Evolutionary conservation across 2,329 filamentous ascomycete species (phyloP).

Genomic region (Didymella arachidicola): DNA sequence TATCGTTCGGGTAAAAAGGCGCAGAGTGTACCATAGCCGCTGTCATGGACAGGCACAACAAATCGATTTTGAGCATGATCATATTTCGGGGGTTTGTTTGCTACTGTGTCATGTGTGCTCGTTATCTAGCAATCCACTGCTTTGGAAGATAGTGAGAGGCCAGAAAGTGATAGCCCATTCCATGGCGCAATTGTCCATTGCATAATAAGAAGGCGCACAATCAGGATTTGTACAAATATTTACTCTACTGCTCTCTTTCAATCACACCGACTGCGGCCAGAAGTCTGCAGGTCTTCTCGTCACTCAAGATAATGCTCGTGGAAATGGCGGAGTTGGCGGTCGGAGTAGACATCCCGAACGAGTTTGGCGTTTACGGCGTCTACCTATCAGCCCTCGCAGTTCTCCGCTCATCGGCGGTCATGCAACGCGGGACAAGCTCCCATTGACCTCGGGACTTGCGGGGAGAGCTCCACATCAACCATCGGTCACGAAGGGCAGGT

Average conservation of each 20-base stretch:
- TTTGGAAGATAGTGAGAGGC: background rate
- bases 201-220: too few species aligned
- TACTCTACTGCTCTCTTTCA: too few species aligned
- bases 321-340: constrained; percentile 2
- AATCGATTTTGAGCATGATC: constrained; percentile 18
- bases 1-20: constrained; percentile 39
- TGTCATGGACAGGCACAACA: constrained; percentile 26
- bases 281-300: background rate
- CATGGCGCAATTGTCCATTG: background rate
- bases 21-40: constrained; percentile 44
- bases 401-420: constrained; percentile 7
- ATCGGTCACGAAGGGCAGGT: constrained; percentile 18
- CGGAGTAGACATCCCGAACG: constrained; percentile 8
- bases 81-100: constrained; percentile 11
- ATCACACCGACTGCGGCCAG: too few species aligned
- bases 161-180: background rate
- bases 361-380: constrained; percentile 19
- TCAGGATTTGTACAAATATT: too few species aligned
- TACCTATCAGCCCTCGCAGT: constrained; percentile 12
- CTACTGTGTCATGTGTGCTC: background rate
- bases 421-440: constrained; percentile 10
- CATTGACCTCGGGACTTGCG: constrained; percentile 20
- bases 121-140: background rate
- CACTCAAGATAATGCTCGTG: background rate
- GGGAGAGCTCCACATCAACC: constrained; percentile 27